A percentile compares a stretch with the other conserved stretches of the same genome.
Conservation (phyloP, 1,139 yeast species). For the Saccharomyces hybrid region DNA sequence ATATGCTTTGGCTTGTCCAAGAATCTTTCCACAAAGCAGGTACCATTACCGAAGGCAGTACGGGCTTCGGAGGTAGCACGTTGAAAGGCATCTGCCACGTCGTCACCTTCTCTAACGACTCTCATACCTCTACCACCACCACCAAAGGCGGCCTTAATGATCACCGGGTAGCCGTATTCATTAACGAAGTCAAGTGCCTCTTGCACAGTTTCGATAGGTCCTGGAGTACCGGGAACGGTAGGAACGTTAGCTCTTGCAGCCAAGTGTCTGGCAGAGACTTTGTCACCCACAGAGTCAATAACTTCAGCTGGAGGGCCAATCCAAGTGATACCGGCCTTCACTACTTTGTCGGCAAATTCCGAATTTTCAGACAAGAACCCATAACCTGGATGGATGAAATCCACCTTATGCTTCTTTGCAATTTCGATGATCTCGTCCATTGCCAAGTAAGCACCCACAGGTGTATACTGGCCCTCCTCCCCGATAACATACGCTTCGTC, state of each 20-base stretch:
- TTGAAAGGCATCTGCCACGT: slow-evolving; percentile 80
- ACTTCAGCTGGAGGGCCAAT: slow-evolving; percentile 86
- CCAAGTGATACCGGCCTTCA: slow-evolving; percentile 89
- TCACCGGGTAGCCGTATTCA: slow-evolving; percentile 87
- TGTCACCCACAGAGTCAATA: slow-evolving; percentile 96
- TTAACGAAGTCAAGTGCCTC: slow-evolving; percentile 76
- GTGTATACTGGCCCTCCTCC: slow-evolving; percentile 78
- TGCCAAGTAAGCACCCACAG: slow-evolving; percentile 93
- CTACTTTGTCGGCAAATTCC: slow-evolving; percentile 89
- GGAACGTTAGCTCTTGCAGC: slow-evolving; percentile 83
- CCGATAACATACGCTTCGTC: slow-evolving; percentile 94
- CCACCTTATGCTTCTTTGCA: slow-evolving; percentile 79
- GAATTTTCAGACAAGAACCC: slow-evolving; percentile 94
- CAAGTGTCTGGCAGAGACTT: slow-evolving; percentile 85
- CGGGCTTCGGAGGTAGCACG: slow-evolving; percentile 94
- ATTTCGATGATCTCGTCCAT: slow-evolving; percentile 90
- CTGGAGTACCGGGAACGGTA: slow-evolving; percentile 96
- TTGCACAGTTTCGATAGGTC: slow-evolving; percentile 76
- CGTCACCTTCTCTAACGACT: slow-evolving; percentile 95
- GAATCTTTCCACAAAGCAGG: slow-evolving; percentile 94
- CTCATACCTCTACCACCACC: slow-evolving; percentile 99
- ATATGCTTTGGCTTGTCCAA: slow-evolving; percentile 94
- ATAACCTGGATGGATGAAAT: slow-evolving; percentile 98
- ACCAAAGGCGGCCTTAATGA: slow-evolving; percentile 97
- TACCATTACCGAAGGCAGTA: slow-evolving; percentile 94